Evolutionary conservation across 768 basidiomycete genomes (phyloP).

Genomic region (Phaeotremella skinneri): DNA sequence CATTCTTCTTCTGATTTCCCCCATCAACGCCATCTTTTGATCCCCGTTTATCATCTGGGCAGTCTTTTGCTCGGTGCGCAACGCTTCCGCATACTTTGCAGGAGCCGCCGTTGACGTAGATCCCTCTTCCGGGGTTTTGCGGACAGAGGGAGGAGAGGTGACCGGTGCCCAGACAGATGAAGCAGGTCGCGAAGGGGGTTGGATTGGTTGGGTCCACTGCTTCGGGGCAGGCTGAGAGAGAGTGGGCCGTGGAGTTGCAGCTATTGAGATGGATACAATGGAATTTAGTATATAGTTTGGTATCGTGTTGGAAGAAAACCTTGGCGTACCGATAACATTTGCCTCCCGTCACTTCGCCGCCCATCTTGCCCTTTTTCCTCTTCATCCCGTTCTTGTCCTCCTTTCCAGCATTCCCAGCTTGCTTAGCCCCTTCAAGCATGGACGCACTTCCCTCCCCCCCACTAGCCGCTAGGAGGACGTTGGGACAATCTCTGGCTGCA

Average conservation of each 20-base stretch:
- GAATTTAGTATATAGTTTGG: neutral
- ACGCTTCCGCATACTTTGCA: constrained; percentile 87
- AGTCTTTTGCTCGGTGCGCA: constrained; percentile 80
- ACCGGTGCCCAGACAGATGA: constrained; percentile 78
- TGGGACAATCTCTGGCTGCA: constrained; percentile 75
- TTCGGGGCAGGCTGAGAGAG: constrained; percentile 72
- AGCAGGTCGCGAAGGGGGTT: constrained; percentile 85
- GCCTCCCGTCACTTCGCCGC: constrained; percentile 52
- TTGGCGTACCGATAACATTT: constrained; percentile 76
- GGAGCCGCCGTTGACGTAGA: constrained; percentile 86
- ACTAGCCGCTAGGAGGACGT: constrained; percentile 46
- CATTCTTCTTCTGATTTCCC: constrained; percentile 32
- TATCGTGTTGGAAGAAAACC: constrained; percentile 27
- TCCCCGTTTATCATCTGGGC: constrained; percentile 53
- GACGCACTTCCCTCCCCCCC: constrained; percentile 17
- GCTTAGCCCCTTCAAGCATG: constrained; percentile 1
- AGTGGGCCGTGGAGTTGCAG: constrained; percentile 77
- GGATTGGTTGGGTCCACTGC: constrained; percentile 63
- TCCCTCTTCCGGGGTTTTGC: constrained; percentile 70
- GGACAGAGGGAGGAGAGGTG: constrained; percentile 84
- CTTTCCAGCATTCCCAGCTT: no score
- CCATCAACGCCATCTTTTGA: constrained; percentile 1
- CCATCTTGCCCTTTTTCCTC: constrained; percentile 40
- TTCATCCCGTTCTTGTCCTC: constrained; percentile 29
- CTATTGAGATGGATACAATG: no score